Evolutionary conservation across 176 grass and related monocot genomes (phyloP).

Genomic region (Hsuehochloa calcarea): DNA sequence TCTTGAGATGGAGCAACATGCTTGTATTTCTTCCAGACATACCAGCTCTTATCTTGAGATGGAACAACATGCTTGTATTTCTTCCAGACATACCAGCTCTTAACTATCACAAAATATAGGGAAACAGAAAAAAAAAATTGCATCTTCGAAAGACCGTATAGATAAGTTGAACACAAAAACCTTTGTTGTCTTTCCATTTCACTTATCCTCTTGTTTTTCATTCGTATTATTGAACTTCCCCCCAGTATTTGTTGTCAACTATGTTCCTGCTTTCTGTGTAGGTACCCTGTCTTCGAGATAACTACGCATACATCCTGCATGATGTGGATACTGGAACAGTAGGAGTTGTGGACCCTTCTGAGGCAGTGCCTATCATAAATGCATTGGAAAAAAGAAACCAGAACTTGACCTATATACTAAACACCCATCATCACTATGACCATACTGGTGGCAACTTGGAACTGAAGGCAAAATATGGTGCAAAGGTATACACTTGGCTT

Average conservation of each 20-base stretch:
- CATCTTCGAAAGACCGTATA: not conserved
- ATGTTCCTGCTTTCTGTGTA: constrained; percentile 22
- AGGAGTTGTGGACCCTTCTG: constrained; percentile 96
- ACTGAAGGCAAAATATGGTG: constrained; percentile 94
- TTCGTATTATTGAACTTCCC: not conserved
- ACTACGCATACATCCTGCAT: constrained; percentile 96
- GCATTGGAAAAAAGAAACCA: constrained; percentile 87
- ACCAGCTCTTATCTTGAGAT: not conserved
- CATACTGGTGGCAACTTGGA: constrained; percentile 99
- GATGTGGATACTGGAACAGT: constrained; percentile 94
- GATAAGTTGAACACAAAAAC: not conserved
- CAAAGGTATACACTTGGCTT: constrained; percentile 62
- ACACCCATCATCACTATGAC: constrained; percentile 97
- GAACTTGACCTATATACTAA: constrained; percentile 98
- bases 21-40: not conserved
- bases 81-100: not conserved
- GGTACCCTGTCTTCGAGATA: constrained; percentile 98
- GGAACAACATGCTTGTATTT: not conserved
- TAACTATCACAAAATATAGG: not conserved
- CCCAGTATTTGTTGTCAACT: constrained; percentile 13
- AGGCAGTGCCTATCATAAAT: constrained; percentile 86
- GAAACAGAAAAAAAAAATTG: not conserved
- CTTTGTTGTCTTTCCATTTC: not conserved
- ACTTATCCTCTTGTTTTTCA: not conserved
- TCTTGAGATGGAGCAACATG: not conserved